These are phyloP conservation scores for Cladosporium sp. DNA, from an alignment of 2,329 filamentous ascomycete species.

Conservation along the genomic window DNA sequence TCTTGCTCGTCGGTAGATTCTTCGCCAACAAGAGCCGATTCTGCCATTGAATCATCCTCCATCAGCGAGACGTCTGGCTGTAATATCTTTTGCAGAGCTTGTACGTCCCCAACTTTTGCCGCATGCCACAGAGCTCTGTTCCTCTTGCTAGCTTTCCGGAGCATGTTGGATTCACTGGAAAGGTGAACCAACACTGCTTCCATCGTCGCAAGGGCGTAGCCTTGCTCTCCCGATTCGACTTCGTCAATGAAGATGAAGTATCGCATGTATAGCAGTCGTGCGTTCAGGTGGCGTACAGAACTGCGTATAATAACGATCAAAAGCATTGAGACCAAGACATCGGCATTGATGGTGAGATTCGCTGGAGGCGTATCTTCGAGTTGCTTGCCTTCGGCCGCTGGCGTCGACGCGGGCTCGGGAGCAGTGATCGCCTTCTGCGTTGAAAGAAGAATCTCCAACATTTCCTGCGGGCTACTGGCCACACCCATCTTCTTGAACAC, in stretches of 20 bases:
- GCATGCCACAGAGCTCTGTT: slow-evolving; percentile 89
- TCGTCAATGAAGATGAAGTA: slow-evolving; percentile 98
- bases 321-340: slow-evolving; percentile 85
- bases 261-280: slow-evolving; percentile 86
- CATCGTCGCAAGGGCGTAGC: slow-evolving; percentile 91
- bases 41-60: slow-evolving; percentile 15
- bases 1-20: slow-evolving; percentile 19
- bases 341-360: slow-evolving; percentile 68
- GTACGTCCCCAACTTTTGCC: slow-evolving; percentile 67
- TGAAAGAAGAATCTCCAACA: slow-evolving; percentile 72
- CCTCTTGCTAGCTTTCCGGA: slow-evolving; percentile 76
- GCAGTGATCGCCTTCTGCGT: slow-evolving; percentile 77
- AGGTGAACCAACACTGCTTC: slow-evolving; percentile 91
- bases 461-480: slow-evolving; percentile 77
- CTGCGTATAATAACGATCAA: slow-evolving; percentile 89
- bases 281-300: slow-evolving; percentile 79
- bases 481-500: slow-evolving; percentile 80
- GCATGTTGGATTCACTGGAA: slow-evolving; percentile 68
- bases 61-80: slow-evolving; percentile 48
- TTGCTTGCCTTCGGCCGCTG: slow-evolving; percentile 16
- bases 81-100: slow-evolving; percentile 70
- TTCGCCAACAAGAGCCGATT: slow-evolving; percentile 16
- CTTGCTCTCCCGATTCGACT: slow-evolving; percentile 91
- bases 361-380: slow-evolving; percentile 47
- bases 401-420: slow-evolving; percentile 30